These are phyloP conservation scores for Xylaria telfairii DNA, from an alignment of 495 filamentous ascomycete species.

Conservation along the genomic window DNA sequence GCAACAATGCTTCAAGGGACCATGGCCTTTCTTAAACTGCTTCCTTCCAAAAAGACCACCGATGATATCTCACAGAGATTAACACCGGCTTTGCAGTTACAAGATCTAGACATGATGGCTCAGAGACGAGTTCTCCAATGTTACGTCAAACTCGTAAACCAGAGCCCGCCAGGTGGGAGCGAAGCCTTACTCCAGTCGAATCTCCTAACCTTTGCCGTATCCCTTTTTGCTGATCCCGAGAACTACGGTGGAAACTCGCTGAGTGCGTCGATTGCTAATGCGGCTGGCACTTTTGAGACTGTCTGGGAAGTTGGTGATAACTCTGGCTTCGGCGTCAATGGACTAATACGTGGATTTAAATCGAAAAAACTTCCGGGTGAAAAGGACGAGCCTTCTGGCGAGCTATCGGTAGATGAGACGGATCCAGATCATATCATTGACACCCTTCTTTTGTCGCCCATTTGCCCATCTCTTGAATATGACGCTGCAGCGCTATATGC, in stretches of 20 bases:
- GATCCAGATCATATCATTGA: slow-evolving; percentile 75
- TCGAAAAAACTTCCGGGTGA: slow-evolving; percentile 73
- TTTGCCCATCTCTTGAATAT: slow-evolving; percentile 84
- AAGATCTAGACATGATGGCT: slow-evolving; percentile 92
- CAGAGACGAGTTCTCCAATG: slow-evolving; percentile 92
- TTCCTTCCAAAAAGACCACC: slow-evolving; percentile 83
- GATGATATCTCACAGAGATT: slow-evolving; percentile 86
- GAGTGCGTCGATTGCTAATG: slow-evolving; percentile 89
- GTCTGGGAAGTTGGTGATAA: slow-evolving; percentile 97
- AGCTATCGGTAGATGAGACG: slow-evolving; percentile 66
- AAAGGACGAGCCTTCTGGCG: slow-evolving; percentile 61
- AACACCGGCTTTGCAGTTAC: slow-evolving; percentile 86
- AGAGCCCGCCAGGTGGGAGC: slow-evolving; percentile 78
- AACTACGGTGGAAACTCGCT: slow-evolving; percentile 82
- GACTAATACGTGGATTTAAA: slow-evolving; percentile 79
- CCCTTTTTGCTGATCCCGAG: slow-evolving; percentile 92
- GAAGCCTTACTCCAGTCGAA: slow-evolving; percentile 91
- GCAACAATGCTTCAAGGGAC: slow-evolving; percentile 96
- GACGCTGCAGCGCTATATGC: slow-evolving; percentile 86
- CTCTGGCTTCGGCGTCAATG: slow-evolving; percentile 89
- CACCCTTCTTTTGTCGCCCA: slow-evolving; percentile 70
- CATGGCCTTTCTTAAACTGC: slow-evolving; percentile 79
- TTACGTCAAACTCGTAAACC: slow-evolving; percentile 86
- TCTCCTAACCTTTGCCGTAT: slow-evolving; percentile 87
- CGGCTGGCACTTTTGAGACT: slow-evolving; percentile 87